Base-by-base conservation (phyloP, 768 basidiomycete genomes). In the Lactarius sp. region DNA sequence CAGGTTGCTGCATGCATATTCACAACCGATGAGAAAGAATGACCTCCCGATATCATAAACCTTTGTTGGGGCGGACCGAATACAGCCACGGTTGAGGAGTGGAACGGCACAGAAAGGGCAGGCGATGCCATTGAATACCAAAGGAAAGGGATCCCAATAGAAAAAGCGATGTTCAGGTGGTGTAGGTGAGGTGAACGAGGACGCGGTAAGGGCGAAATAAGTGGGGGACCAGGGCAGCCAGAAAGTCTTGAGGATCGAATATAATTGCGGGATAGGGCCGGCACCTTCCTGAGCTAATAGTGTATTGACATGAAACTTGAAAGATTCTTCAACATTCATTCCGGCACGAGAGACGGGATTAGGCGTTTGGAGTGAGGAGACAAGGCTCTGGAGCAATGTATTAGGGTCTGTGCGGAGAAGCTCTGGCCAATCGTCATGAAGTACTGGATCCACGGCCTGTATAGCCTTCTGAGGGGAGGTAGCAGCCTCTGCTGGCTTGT, bases 91-190 rank as follows among this genome's bases (percentile, higher is more conserved):
- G 73, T 92, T 88, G 39, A 71, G 67, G 44, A 92, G 80, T 1
- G 85, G 79, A 5, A 79, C 70, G 7, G 82, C 74, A 70, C 90
- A 92, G 49, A 70, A 77, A 0, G 89, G 87, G 68, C 90, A 92
- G 1, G 83, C 78, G 50, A 92, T 87, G 4, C 90, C 90, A 64
- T 91, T 89, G 76, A 92, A 89, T 9, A 90, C 84, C 52, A 92
- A 83, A 0, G 90, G 87, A 54, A 86, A 85, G 0, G 90, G 90
- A 65, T 92, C 90, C 90, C 90, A 92, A 68, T 89, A 92, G n/a
- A 92, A 76, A 74, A 92, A 92, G 4, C 82, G 83, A 66, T 91
- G 86, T 59, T 89, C 85, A 6, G 86, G 85, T 2, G 86, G 84
- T 0, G 83, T 87, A 44, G 88, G 84, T 12, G 85, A 78, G 7